Conservation (phyloP, 768 basidiomycete species). For the Daedaleopsis sinensis region DNA sequence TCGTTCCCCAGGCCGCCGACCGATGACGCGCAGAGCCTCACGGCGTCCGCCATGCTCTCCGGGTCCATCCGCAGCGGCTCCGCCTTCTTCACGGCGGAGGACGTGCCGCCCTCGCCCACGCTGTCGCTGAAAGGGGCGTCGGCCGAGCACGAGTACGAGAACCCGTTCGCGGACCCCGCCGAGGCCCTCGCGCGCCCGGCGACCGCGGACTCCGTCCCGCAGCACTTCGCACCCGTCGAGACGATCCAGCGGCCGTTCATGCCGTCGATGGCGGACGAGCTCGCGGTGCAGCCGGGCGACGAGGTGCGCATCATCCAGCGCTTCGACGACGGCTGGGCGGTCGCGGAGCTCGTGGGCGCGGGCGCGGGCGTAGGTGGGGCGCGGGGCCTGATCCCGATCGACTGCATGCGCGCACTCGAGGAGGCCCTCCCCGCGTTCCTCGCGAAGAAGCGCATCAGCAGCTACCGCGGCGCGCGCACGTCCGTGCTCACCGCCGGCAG, state of each 20-base stretch:
- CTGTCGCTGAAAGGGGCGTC: not conserved
- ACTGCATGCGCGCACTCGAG: constrained; percentile 57
- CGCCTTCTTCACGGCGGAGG: not conserved
- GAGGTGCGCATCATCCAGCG: constrained; percentile 51
- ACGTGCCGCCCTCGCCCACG: not conserved
- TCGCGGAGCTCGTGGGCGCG: constrained; percentile 51
- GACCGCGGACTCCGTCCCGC: constrained; percentile 35
- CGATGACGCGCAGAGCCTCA: constrained; percentile 9
- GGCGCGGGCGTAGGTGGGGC: no score
- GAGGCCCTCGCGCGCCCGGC: constrained; percentile 1
- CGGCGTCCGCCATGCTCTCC: constrained; percentile 2
- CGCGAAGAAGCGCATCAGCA: constrained; percentile 50
- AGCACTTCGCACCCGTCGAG: constrained; percentile 48
- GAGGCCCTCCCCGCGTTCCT: constrained; percentile 53
- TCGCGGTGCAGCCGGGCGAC: constrained; percentile 54
- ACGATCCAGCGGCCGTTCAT: constrained; percentile 57
- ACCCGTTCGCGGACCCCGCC: constrained; percentile 30
- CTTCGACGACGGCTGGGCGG: constrained; percentile 76
- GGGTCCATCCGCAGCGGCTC: not conserved
- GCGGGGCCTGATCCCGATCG: constrained; percentile 66
- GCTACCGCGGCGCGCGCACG: constrained; percentile 29
- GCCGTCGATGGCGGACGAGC: constrained; percentile 61
- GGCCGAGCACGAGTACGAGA: constrained; percentile 20
- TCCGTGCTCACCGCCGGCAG: constrained; percentile 4
- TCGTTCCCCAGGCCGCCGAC: constrained; percentile 69